Conservation (phyloP, 441 rosid genomes). For the Erodium moschatum region DNA sequence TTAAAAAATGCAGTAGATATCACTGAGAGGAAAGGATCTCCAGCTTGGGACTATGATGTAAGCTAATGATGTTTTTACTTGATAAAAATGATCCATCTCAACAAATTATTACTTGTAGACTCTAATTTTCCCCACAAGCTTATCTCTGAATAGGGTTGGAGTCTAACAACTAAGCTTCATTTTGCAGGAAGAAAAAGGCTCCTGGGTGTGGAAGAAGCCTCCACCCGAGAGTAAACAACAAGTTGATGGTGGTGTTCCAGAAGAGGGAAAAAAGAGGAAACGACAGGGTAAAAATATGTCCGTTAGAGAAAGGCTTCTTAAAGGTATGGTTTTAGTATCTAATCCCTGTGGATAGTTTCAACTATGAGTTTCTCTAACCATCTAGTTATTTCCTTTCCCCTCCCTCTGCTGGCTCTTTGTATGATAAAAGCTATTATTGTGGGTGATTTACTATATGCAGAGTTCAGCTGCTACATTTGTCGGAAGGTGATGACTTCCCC, state of each 20-base stretch:
- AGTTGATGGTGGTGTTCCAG: not conserved
- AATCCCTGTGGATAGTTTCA: not conserved
- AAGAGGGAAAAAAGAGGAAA: not conserved
- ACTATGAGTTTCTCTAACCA: not conserved
- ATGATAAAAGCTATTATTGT: not conserved
- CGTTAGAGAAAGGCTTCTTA: not conserved
- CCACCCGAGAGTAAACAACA: not conserved
- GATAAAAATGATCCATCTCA: not conserved
- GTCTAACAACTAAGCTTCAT: not conserved
- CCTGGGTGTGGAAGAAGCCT: not conserved
- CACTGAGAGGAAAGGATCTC: slow-evolving; percentile 48
- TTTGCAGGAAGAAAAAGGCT: not conserved
- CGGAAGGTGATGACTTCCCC: slow-evolving; percentile 34
- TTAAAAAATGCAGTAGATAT: slow-evolving; percentile 41
- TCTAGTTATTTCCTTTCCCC: not conserved
- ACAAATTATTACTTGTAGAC: not conserved
- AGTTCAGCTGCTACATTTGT: slow-evolving; percentile 38
- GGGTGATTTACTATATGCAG: slow-evolving; percentile 22
- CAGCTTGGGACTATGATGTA: slow-evolving; percentile 78
- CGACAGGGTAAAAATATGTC: not conserved
- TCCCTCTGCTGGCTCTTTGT: not conserved
- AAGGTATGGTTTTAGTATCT: not conserved
- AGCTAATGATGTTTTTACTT: slow-evolving; percentile 18
- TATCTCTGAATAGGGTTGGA: not conserved
- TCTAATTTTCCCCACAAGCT: not conserved